Conservation (phyloP, 2,329 filamentous ascomycete species). For the Aspergillus awamori region DNA sequence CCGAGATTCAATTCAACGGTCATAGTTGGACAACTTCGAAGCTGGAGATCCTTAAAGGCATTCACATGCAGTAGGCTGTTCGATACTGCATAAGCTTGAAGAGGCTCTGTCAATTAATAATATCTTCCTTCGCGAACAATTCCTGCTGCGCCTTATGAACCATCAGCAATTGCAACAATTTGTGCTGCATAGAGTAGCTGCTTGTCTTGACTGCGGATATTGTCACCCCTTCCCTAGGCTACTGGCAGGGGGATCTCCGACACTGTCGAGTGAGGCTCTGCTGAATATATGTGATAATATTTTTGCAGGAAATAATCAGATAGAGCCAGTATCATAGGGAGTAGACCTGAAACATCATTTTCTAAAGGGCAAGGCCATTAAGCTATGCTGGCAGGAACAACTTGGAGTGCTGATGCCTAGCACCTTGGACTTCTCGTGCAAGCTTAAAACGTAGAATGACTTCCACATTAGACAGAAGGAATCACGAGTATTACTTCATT, state of each 20-base stretch:
- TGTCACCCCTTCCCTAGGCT: too few species aligned
- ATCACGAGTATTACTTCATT: too few species aligned
- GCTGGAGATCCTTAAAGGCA: background rate
- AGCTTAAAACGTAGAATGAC: background rate
- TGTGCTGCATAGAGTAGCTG: background rate
- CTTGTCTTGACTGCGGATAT: background rate
- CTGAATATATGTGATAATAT: too few species aligned
- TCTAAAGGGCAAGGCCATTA: too few species aligned
- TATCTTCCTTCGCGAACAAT: background rate
- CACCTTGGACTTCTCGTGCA: background rate
- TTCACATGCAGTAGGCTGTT: background rate
- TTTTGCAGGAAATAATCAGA: too few species aligned
- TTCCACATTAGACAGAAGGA: too few species aligned
- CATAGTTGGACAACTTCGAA: background rate
- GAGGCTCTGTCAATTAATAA: background rate
- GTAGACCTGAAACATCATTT: too few species aligned
- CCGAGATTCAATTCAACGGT: background rate
- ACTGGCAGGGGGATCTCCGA: too few species aligned
- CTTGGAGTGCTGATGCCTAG: background rate
- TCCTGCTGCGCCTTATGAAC: background rate
- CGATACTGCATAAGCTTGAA: background rate
- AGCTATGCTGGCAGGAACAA: too few species aligned
- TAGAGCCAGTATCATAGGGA: too few species aligned
- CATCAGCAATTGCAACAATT: background rate
- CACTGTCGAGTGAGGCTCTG: too few species aligned